Percentiles rank a stretch among this genome's conserved stretches.
Conservation (phyloP, 768 basidiomycete species). For the Phylloporus arenicola region DNA sequence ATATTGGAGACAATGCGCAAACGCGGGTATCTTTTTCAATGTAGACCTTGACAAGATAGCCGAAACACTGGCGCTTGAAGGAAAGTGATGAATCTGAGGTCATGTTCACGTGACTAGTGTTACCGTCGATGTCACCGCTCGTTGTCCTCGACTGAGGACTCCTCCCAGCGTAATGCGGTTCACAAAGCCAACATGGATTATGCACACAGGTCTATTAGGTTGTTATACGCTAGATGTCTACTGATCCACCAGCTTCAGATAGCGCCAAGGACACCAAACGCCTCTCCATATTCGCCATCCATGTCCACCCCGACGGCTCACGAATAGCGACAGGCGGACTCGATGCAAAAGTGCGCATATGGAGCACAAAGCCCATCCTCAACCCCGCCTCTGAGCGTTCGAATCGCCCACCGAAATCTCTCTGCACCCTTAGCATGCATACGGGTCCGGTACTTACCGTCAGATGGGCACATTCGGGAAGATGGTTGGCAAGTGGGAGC, state of each 20-base stretch:
- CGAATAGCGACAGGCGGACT: constrained; percentile 96
- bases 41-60: too few species aligned
- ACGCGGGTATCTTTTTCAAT: too few species aligned
- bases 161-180: constrained; percentile 57
- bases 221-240: background rate
- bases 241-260: constrained; percentile 24
- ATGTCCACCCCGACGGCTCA: constrained; percentile 93
- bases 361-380: constrained; percentile 96
- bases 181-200: constrained; percentile 86
- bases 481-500: constrained; percentile 93
- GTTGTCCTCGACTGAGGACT: background rate
- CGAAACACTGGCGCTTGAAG: too few species aligned
- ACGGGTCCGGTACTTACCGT: constrained; percentile 89
- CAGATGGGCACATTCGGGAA: constrained; percentile 89
- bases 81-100: too few species aligned
- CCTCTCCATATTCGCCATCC: constrained; percentile 85
- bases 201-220: constrained; percentile 53
- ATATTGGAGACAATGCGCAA: too few species aligned
- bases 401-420: constrained; percentile 72
- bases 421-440: constrained; percentile 91
- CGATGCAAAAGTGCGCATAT: constrained; percentile 94
- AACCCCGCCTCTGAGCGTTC: constrained; percentile 60
- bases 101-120: background rate
- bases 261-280: constrained; percentile 53
- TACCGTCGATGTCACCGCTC: background rate